phyloP scores from a whole-genome alignment of 2,329 filamentous ascomycete species.

The Huntiella bhutanensis region DNA sequence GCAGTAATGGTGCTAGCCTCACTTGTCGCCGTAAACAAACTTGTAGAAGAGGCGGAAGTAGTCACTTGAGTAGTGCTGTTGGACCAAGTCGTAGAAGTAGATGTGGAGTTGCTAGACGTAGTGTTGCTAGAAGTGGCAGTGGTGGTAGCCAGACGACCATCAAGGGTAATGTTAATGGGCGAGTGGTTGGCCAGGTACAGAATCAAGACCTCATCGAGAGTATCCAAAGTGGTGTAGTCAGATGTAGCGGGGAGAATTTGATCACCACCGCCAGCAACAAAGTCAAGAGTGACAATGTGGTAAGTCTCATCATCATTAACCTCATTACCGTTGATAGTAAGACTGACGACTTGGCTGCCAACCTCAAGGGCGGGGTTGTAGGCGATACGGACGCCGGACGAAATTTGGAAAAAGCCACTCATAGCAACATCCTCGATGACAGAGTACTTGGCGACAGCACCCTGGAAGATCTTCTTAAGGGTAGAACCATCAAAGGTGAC shows the following conservation, averaged over 20 bases:
- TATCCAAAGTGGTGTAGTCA: constrained; percentile 28
- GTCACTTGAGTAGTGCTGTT: not conserved
- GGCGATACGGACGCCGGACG: constrained; percentile 33
- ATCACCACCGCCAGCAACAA: constrained; percentile 42
- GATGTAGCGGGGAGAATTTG: constrained; percentile 27
- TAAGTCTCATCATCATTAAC: constrained; percentile 28
- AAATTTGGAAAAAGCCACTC: constrained; percentile 42
- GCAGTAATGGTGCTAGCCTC: not conserved
- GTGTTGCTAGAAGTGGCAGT: not conserved
- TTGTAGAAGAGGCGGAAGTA: not conserved
- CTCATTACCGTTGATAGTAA: constrained; percentile 29
- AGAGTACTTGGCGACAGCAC: constrained; percentile 34
- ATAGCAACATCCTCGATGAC: constrained; percentile 32
- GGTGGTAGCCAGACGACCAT: constrained; percentile 23
- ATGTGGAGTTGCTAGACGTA: not conserved
- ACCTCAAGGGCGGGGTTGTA: constrained; percentile 33
- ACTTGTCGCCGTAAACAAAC: not conserved
- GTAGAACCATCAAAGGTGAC: constrained; percentile 32
- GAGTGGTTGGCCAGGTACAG: constrained; percentile 29
- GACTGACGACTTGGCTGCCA: constrained; percentile 31
- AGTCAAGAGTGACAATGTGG: constrained; percentile 42
- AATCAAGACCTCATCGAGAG: constrained; percentile 33
- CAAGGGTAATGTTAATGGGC: constrained; percentile 30
- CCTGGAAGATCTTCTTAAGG: constrained; percentile 39
- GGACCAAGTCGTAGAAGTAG: not conserved